phyloP scores from a whole-genome alignment of 2,329 filamentous ascomycete species.

The Catunica adiposa region DNA sequence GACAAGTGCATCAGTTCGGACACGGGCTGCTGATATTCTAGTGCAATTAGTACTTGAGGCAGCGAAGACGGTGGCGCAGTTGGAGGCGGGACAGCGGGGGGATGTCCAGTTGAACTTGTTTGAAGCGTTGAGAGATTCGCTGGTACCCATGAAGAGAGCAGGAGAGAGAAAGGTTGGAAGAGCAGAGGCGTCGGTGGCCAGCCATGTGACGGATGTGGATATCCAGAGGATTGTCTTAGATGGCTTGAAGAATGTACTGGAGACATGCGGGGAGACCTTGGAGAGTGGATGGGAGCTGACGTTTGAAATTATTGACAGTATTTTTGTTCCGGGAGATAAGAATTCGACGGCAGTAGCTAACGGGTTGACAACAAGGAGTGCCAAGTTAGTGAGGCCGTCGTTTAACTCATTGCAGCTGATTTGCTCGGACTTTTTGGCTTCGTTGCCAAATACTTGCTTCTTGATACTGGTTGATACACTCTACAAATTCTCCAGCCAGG shows the following conservation, averaged over 20 bases:
- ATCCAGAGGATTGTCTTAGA: constrained; percentile 70
- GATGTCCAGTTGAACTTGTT: constrained; percentile 58
- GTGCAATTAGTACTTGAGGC: constrained; percentile 41
- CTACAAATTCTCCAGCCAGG: constrained; percentile 74
- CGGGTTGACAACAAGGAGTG: constrained; percentile 40
- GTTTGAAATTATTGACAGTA: constrained; percentile 70
- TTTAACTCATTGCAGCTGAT: constrained; percentile 85
- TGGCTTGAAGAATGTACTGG: constrained; percentile 64
- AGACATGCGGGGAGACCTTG: constrained; percentile 74
- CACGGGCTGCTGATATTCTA: constrained; percentile 48
- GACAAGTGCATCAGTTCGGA: constrained; percentile 36
- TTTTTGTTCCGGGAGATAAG: constrained; percentile 39
- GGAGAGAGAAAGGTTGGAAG: not conserved
- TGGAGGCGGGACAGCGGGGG: constrained; percentile 34
- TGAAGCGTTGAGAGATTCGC: constrained; percentile 44
- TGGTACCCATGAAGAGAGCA: constrained; percentile 21
- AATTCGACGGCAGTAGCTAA: constrained; percentile 20
- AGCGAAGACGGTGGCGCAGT: constrained; percentile 36
- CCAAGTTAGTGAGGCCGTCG: constrained; percentile 64
- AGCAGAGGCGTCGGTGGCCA: constrained; percentile 5
- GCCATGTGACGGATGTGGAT: constrained; percentile 45
- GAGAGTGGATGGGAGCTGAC: constrained; percentile 71
- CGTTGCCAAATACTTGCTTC: constrained; percentile 54
- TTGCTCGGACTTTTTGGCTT: constrained; percentile 79
- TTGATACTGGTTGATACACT: constrained; percentile 70